phyloP scores from a whole-genome alignment of 2,329 filamentous ascomycete species.

The Fusarium torulosum region DNA sequence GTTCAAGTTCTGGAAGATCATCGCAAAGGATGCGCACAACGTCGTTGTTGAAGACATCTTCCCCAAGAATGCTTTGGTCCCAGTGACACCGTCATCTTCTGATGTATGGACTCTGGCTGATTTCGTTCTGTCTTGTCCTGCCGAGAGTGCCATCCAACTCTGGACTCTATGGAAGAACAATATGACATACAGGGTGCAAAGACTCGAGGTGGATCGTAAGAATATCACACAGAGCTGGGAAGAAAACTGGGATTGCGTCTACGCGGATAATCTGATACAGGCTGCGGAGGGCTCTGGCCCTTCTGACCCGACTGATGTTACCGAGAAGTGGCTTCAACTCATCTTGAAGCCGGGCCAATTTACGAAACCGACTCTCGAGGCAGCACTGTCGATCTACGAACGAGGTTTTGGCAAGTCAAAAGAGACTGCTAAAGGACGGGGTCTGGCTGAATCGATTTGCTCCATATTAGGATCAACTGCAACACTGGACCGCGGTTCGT shows the following conservation, averaged over 20 bases:
- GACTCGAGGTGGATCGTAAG: constrained; percentile 77
- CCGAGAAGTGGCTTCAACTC: constrained; percentile 87
- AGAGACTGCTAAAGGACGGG: constrained; percentile 61
- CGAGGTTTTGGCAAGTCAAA: constrained; percentile 63
- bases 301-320: constrained; percentile 75
- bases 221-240: constrained; percentile 73
- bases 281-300: constrained; percentile 69
- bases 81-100: constrained; percentile 76
- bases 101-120: constrained; percentile 85
- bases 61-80: constrained; percentile 69
- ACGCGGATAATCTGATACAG: constrained; percentile 68
- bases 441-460: constrained; percentile 82
- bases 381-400: constrained; percentile 85
- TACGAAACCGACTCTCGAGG: constrained; percentile 82
- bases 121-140: constrained; percentile 72
- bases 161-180: constrained; percentile 91
- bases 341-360: constrained; percentile 88
- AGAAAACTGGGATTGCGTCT: constrained; percentile 77
- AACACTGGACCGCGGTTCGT: constrained; percentile 70
- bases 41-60: constrained; percentile 79
- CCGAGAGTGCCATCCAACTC: constrained; percentile 68
- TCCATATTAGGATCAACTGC: constrained; percentile 78
- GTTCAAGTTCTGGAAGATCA: constrained; percentile 93
- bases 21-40: constrained; percentile 72
- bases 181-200: constrained; percentile 79